phyloP scores from a whole-genome alignment of 129 eudicot species.

The Saposhnikovia divaricata region DNA sequence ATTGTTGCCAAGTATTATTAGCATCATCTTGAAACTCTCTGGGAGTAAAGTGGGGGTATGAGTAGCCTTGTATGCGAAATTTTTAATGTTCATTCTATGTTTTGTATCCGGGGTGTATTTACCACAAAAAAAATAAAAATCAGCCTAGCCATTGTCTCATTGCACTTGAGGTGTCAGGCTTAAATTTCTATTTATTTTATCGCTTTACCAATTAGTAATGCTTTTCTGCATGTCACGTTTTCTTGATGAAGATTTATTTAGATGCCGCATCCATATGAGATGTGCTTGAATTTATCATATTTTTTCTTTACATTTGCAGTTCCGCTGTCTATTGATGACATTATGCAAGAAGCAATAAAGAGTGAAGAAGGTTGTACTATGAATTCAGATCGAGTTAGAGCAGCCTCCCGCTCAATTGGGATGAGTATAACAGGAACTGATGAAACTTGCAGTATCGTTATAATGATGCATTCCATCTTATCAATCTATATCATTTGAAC shows the following conservation, averaged over 20 bases:
- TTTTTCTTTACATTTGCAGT: constrained; percentile 30
- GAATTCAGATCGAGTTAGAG: constrained; percentile 60
- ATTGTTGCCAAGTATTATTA: neutral
- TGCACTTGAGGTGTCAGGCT: too few relatives aligned
- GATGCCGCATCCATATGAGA: neutral
- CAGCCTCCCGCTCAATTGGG: constrained; percentile 59
- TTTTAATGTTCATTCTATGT: neutral
- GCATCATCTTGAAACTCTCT: neutral
- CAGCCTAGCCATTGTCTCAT: too few relatives aligned
- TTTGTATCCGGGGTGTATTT: neutral
- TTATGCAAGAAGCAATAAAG: constrained; percentile 69
- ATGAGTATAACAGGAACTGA: constrained; percentile 35
- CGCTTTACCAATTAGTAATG: too few relatives aligned
- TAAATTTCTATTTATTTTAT: too few relatives aligned
- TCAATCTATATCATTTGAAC: neutral
- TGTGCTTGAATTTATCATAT: neutral
- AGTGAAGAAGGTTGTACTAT: constrained; percentile 74
- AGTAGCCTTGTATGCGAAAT: neutral
- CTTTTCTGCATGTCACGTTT: too few relatives aligned
- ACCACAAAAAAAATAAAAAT: neutral
- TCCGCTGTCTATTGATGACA: constrained; percentile 47
- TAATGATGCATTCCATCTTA: constrained; percentile 5
- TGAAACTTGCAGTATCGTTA: constrained; percentile 69
- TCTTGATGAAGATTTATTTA: too few relatives aligned
- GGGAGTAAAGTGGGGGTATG: neutral